These are phyloP conservation scores for Blastomyces parvus DNA, from an alignment of 2,329 filamentous ascomycete species.

Conservation along the genomic window DNA sequence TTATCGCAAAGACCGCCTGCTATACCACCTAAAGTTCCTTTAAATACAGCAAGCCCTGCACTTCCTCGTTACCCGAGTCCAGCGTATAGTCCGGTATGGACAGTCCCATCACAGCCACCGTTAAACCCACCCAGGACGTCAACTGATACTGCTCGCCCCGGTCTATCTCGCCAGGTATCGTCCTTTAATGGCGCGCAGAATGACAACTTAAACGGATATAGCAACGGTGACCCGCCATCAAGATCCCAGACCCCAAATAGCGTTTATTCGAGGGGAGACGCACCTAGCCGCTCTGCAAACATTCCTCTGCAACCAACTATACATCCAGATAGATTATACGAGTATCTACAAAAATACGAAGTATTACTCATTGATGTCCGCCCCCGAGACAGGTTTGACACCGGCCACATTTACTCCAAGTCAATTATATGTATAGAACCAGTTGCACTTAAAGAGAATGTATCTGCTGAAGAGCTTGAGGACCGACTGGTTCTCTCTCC, in stretches of 20 bases:
- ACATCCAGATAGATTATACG: conserved; percentile 58
- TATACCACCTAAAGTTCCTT: conserved; percentile 37
- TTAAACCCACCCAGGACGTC: conserved; percentile 34
- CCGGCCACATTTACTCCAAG: conserved; percentile 77
- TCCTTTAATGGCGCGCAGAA: conserved; percentile 16
- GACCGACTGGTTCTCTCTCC: conserved; percentile 41
- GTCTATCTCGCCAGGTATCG: conserved; percentile 11
- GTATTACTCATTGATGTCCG: conserved; percentile 82
- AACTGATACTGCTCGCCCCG: conserved; percentile 32
- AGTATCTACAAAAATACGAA: conserved; percentile 55
- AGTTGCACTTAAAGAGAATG: conserved; percentile 58
- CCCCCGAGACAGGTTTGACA: conserved; percentile 67
- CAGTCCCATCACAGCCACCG: conserved; percentile 30
- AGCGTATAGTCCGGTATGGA: conserved; percentile 40
- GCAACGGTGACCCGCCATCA: conserved; percentile 36
- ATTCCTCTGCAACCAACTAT: conserved; percentile 53
- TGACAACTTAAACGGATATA: conserved; percentile 27
- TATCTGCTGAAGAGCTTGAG: conserved; percentile 54
- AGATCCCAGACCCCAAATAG: conserved; percentile 38
- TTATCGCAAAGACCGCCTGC: conserved; percentile 26
- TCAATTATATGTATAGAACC: conserved; percentile 87
- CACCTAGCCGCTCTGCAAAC: conserved; percentile 38
- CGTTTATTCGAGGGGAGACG: conserved; percentile 28
- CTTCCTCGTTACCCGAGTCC: conserved; percentile 41
- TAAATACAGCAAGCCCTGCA: conserved; percentile 25